These are phyloP conservation scores for Microglena sp. DNA, from an alignment of 139 green algal species.

Conservation along the genomic window DNA sequence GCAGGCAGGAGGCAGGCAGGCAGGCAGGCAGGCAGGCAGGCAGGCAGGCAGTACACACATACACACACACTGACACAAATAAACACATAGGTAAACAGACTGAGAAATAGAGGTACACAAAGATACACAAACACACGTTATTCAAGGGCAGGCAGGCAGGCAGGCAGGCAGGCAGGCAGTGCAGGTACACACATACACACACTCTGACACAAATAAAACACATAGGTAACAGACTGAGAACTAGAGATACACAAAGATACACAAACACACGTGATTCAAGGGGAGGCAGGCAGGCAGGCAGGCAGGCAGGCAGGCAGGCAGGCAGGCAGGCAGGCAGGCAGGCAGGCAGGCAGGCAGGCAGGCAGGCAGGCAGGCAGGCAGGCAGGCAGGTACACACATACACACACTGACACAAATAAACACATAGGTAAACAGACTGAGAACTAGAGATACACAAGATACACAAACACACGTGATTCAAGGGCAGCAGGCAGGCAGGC, in stretches of 20 bases:
- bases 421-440: not conserved
- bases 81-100: too few relatives aligned
- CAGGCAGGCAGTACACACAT: not conserved
- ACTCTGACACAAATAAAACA: not conserved
- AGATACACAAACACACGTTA: too few relatives aligned
- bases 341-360: not conserved
- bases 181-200: not conserved
- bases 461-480: not conserved
- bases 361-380: not conserved
- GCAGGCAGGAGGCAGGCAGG: not conserved
- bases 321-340: not conserved
- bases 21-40: not conserved
- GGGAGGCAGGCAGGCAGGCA: not conserved
- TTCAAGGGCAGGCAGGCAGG: too few relatives aligned
- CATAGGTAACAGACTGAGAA: not conserved
- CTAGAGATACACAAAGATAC: not conserved
- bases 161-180: constrained; percentile 1
- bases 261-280: not conserved
- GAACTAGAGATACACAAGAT: not conserved
- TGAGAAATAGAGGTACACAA: too few relatives aligned
- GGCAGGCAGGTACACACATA: not conserved
- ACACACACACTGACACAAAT: not conserved
- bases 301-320: not conserved
- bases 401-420: not conserved
- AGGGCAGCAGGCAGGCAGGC: not conserved